Evolutionary conservation across 2,329 filamentous ascomycete species (phyloP).

Genomic region (Fusarium newnesense): DNA sequence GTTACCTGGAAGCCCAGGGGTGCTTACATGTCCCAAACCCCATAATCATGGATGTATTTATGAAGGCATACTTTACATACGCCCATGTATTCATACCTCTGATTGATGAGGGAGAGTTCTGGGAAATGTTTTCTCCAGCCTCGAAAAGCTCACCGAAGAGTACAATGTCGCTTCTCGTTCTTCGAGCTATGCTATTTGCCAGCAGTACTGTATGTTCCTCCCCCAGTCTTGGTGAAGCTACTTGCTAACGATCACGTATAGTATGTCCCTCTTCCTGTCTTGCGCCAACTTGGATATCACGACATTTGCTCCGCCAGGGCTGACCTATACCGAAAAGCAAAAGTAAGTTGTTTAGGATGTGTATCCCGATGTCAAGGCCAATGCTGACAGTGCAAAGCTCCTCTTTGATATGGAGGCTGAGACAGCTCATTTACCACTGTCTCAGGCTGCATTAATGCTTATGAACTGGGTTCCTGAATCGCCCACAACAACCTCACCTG

Average conservation of each 20-base stretch:
- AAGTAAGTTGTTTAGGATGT: too few relatives aligned
- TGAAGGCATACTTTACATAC: background rate
- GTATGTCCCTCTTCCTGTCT: background rate
- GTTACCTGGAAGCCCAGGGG: background rate
- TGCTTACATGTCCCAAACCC: background rate
- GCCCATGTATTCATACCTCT: background rate
- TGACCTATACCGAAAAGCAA: background rate
- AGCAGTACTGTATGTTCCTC: background rate
- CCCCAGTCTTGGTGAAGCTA: accelerated
- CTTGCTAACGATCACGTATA: background rate
- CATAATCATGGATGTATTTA: background rate
- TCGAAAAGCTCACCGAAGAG: accelerated
- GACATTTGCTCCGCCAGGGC: background rate
- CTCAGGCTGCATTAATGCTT: background rate
- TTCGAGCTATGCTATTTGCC: background rate
- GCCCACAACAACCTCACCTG: background rate
- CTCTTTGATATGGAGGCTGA: background rate
- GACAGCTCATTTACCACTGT: background rate
- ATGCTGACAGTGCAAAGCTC: background rate
- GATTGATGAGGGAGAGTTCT: background rate
- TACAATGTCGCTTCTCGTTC: background rate
- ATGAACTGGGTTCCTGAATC: background rate
- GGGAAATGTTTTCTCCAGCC: background rate
- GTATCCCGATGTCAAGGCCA: too few relatives aligned
- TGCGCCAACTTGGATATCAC: background rate